Evolutionary conservation across 805 yeast species (phyloP), one percentile per base, ranked within the genome.

Genomic region (Yamadazyma scolyti): DNA sequence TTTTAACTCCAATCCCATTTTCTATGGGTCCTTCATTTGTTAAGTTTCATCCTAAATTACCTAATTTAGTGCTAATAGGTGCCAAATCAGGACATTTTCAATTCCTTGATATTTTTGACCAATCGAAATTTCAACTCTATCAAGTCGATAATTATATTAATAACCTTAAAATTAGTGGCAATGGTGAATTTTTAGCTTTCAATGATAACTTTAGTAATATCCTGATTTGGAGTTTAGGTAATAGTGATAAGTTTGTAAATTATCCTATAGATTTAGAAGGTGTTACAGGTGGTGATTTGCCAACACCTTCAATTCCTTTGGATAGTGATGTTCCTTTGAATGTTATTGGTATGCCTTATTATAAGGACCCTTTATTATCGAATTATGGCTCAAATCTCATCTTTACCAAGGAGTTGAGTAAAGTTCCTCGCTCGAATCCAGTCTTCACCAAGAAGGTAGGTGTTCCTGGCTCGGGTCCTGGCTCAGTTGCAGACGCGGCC

Each of bases 11-110:
- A 3, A 68, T 90, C 6, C 77, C 96, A 4, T 87, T 88, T 48
- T 88, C 93, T 1, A 81, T 88, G 0, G 97, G 97, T 9, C 96
- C 97, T 1, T 71, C 83, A 7, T 83, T 73, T 50, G 93, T 82
- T 1, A 71, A 83, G 28, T 68, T 90, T 39, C 97, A 90, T 58
- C 97, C 97, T 5, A 82, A 83, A 38, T 52, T 88, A 29, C 83
- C 96, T 5, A 82, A 84, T 22, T 77, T 82, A 20, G 75, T 87
- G 26, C 54, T 87, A 4, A 77, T 85, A 6, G 82, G 86, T 0
- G 82, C 96, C 0, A 68, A 69, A 13, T 56, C 74, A 14, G 97
- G 97, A 11, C 90, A 87, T 37, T 63, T 93, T 36, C 95, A 88
- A 48, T 81, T 88, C 42, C 73, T 87, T 16, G 97, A 93, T 54